A percentile compares a stretch with the other conserved stretches of the same genome.
Evolutionary conservation across 2,329 filamentous ascomycete species (phyloP).

Genomic region (Podosphaera xanthii): DNA sequence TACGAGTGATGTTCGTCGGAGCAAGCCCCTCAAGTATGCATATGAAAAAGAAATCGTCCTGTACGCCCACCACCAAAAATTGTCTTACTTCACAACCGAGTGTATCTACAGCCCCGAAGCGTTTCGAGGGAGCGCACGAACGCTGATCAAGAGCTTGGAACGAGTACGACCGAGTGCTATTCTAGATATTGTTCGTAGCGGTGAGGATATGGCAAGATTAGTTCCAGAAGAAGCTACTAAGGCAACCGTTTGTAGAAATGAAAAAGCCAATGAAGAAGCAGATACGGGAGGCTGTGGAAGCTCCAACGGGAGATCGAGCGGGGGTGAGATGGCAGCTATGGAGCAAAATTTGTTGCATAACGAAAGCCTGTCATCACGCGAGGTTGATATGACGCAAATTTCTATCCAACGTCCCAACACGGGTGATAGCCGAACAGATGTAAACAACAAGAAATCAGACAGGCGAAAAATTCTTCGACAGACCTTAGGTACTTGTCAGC

Average conservation of each 20-base stretch:
- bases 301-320: slow-evolving; percentile 41
- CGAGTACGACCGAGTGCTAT: slow-evolving; percentile 85
- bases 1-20: slow-evolving; percentile 75
- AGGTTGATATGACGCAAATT: slow-evolving; percentile 38
- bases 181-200: slow-evolving; percentile 78
- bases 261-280: slow-evolving; percentile 20
- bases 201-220: slow-evolving; percentile 87
- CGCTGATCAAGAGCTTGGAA: slow-evolving; percentile 86
- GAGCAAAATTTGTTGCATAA: slow-evolving; percentile 48
- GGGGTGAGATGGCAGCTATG: slow-evolving; percentile 62
- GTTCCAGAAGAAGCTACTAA: slow-evolving; percentile 37
- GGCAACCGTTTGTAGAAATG: slow-evolving; percentile 22
- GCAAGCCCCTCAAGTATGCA: slow-evolving; percentile 91
- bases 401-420: slow-evolving; percentile 6
- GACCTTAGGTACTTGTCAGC: slow-evolving; percentile 60
- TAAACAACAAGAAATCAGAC: slow-evolving; percentile 12
- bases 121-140: slow-evolving; percentile 77
- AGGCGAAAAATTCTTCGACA: slow-evolving; percentile 30
- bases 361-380: slow-evolving; percentile 34
- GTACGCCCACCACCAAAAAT: slow-evolving; percentile 87
- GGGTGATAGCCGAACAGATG: too few species aligned
- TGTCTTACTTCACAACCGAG: slow-evolving; percentile 96
- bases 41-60: slow-evolving; percentile 98
- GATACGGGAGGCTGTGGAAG: slow-evolving; percentile 49
- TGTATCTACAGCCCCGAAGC: slow-evolving; percentile 97